Base-by-base conservation (phyloP, 1,139 yeast genomes). In the Sugiyamaella japonica region DNA sequence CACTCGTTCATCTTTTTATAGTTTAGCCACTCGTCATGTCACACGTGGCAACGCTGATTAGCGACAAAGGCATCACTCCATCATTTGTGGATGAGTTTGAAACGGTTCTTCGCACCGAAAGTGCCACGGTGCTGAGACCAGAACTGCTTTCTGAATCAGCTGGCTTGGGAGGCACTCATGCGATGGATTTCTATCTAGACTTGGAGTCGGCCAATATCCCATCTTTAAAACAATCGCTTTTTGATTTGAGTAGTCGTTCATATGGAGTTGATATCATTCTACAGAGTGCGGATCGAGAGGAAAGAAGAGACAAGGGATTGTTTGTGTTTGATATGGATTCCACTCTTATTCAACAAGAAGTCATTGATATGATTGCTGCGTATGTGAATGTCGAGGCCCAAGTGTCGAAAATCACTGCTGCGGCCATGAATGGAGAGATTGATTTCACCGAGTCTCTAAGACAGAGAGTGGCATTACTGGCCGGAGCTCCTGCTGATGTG, bases 261-360 rank as follows among this genome's bases (percentile, higher is more conserved):
- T 39, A 48, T 40, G 56, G 52, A 2, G 69, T 77, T 12, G 85
- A 83, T 59, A 61, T 82, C 12, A 68, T 81, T 12, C 70, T 81
- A 13, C 86, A 82, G 63, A 59, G 58, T 43, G 66, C 73, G 50
- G 70, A 70, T 48, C 70, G 71, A 42, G 67, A 61, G 43, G 29
- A 37, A 31, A 58, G 69, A 12, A 55, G 56, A 40, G 55, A 55
- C 28, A 87, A 86, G 66, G 80, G 82, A 63, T 76, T 93, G 49
- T 84, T 89, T 59, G 89, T 95, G 17, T 95, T 95, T 66, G 99
- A 95, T 66, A 95, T 95, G 99, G 99, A 95, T 73, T 91, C 98
- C 0, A 95, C 99, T 0, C 75, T 95, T 67, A 95, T 95, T 62
- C 85, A 88, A 70, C 98, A 95, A 72, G 99, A 95, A 72, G 98